Evolutionary conservation across 208 protist genomes (phyloP).

Genomic region (Trypanosoma brucei): DNA sequence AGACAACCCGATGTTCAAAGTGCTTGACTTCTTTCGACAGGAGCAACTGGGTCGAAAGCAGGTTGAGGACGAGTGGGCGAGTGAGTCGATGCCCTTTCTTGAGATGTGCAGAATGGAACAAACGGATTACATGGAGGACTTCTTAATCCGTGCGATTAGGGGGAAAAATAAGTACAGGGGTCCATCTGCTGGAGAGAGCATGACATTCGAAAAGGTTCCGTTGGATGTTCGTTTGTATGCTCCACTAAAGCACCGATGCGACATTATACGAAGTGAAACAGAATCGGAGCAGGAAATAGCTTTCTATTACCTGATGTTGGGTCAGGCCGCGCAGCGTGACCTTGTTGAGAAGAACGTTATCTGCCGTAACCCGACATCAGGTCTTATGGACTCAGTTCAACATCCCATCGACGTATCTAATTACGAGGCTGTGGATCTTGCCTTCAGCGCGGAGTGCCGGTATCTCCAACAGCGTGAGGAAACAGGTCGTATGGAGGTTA

Average conservation of each 20-base stretch:
- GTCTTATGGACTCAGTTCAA: conserved; percentile 16
- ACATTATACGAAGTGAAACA: conserved; percentile 62
- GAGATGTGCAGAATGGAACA: conserved; percentile 11
- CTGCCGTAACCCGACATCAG: conserved; percentile 19
- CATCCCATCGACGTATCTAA: conserved; percentile 23
- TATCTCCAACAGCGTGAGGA: conserved; percentile 50
- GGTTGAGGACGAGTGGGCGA: conserved; percentile 26
- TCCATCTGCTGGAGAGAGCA: not conserved
- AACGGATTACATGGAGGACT: conserved; percentile 23
- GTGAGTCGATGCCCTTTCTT: conserved; percentile 39
- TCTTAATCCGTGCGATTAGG: conserved; percentile 21
- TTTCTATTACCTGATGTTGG: conserved; percentile 41
- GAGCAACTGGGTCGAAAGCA: conserved; percentile 9
- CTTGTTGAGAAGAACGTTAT: conserved; percentile 30
- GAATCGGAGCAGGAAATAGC: conserved; percentile 64
- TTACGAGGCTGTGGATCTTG: conserved; percentile 45
- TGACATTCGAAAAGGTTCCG: not conserved
- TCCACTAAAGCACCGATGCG: conserved; percentile 56
- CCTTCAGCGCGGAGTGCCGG: conserved; percentile 41
- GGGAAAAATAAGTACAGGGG: not conserved
- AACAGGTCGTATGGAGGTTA: conserved; percentile 50
- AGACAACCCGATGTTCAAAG: conserved; percentile 8
- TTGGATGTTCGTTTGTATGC: conserved; percentile 40
- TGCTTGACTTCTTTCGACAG: conserved; percentile 26
- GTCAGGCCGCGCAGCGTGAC: conserved; percentile 42